Evolutionary conservation across 306 rosid genomes (phyloP).

Genomic region (Inga leiocalycina): DNA sequence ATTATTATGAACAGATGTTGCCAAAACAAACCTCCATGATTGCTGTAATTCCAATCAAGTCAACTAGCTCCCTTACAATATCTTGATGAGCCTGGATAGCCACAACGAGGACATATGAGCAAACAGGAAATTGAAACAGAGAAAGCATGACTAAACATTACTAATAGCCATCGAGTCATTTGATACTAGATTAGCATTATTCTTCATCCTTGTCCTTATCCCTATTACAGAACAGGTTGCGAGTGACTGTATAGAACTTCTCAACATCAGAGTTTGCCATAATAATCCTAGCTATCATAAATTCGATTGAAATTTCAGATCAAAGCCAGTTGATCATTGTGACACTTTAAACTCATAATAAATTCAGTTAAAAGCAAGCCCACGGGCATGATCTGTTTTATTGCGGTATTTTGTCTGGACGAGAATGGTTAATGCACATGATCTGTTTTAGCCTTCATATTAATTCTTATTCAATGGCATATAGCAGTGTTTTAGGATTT

Average conservation of each 20-base stretch:
- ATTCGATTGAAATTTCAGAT: not conserved
- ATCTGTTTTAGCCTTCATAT: too few species aligned
- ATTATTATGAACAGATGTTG: conserved; percentile 20
- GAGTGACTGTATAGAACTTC: not conserved
- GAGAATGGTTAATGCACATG: too few species aligned
- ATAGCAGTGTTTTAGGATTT: too few species aligned
- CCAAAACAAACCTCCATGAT: conserved; percentile 90
- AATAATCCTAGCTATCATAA: not conserved
- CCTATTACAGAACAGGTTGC: not conserved
- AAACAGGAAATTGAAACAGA: conserved; percentile 26
- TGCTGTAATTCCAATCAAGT: conserved; percentile 96
- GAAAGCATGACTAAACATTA: conserved; percentile 6
- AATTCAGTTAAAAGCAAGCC: too few species aligned
- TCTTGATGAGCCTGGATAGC: conserved; percentile 77
- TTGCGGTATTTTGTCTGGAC: too few species aligned
- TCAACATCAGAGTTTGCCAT: not conserved
- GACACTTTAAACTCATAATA: not conserved
- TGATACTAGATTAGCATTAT: conserved; percentile 15
- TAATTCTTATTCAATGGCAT: too few species aligned
- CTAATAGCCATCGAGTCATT: not conserved
- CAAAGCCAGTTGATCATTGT: not conserved
- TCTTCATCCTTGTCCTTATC: not conserved
- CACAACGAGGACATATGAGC: conserved; percentile 31
- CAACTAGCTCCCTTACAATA: conserved; percentile 85
- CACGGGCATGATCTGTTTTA: too few species aligned